phyloP scores from a whole-genome alignment of 2,329 filamentous ascomycete species.

The Aspergillus vadensis region DNA sequence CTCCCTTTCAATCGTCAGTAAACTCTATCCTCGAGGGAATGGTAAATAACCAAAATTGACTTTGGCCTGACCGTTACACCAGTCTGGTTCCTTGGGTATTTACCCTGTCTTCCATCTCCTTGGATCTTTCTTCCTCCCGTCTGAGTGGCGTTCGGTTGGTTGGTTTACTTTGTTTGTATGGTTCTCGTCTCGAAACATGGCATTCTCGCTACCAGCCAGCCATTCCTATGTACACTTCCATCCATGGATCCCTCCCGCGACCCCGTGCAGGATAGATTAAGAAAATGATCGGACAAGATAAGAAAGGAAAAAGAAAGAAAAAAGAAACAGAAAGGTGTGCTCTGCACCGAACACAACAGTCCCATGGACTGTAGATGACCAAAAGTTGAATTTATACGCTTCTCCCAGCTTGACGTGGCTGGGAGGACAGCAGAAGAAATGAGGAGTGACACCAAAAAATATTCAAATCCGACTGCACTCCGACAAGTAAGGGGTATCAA shows the following conservation, averaged over 20 bases:
- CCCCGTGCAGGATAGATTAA: background rate
- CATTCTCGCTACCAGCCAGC: conserved; percentile 7
- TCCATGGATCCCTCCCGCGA: conserved; percentile 6
- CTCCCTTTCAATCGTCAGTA: background rate
- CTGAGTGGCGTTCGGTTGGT: background rate
- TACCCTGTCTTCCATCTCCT: background rate
- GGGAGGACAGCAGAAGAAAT: background rate
- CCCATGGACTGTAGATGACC: background rate
- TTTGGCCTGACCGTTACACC: background rate
- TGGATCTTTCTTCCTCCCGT: background rate
- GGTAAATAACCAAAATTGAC: background rate
- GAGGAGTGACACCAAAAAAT: background rate
- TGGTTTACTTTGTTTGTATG: background rate
- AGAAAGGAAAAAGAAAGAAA: background rate
- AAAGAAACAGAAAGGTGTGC: background rate
- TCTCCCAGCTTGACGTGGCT: background rate
- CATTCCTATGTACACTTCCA: background rate
- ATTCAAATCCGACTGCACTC: conserved; percentile 3
- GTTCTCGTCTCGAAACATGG: conserved; percentile 1
- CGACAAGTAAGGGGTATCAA: conserved; percentile 7
- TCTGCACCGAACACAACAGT: background rate
- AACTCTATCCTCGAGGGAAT: background rate
- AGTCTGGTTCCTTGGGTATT: background rate
- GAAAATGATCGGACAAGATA: background rate
- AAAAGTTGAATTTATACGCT: background rate